These are phyloP conservation scores for Lodderomyces parapsilosis DNA, from an alignment of 1,139 yeast genomes.

Conservation along the genomic window DNA sequence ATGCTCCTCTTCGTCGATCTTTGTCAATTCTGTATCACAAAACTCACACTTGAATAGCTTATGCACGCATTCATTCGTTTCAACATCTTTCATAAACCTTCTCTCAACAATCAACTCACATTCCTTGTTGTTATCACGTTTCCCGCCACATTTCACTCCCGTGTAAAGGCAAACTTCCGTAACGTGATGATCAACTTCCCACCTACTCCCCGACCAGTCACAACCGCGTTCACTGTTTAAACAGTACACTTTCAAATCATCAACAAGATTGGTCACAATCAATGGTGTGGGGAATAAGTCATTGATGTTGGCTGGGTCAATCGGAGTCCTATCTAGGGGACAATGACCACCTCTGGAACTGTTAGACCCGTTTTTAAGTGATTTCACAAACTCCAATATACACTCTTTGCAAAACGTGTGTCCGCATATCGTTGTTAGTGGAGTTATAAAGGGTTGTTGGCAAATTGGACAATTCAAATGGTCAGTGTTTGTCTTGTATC, in stretches of 20 bases:
- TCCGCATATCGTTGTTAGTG: slow-evolving; percentile 58
- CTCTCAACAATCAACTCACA: slow-evolving; percentile 15
- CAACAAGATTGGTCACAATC: slow-evolving; percentile 57
- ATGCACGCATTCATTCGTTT: slow-evolving; percentile 32
- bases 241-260: slow-evolving; percentile 59
- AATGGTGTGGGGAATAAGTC: slow-evolving; percentile 64
- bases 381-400: slow-evolving; percentile 46
- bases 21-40: slow-evolving; percentile 38
- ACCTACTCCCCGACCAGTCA: slow-evolving; percentile 55
- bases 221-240: slow-evolving; percentile 57
- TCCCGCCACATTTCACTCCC: slow-evolving; percentile 45
- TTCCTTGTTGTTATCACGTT: slow-evolving; percentile 12
- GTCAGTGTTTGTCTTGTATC: slow-evolving; percentile 43
- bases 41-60: slow-evolving; percentile 31
- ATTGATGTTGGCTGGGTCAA: slow-evolving; percentile 34
- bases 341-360: slow-evolving; percentile 32
- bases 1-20: slow-evolving; percentile 32
- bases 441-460: slow-evolving; percentile 54
- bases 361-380: slow-evolving; percentile 18
- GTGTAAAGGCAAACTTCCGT: slow-evolving; percentile 50
- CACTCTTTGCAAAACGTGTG: slow-evolving; percentile 60
- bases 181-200: slow-evolving; percentile 59
- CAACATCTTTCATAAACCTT: slow-evolving; percentile 10
- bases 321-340: slow-evolving; percentile 61
- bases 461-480: slow-evolving; percentile 60